These are phyloP conservation scores for Leccinum ochraceum DNA, from an alignment of 768 basidiomycete genomes.

Conservation along the genomic window DNA sequence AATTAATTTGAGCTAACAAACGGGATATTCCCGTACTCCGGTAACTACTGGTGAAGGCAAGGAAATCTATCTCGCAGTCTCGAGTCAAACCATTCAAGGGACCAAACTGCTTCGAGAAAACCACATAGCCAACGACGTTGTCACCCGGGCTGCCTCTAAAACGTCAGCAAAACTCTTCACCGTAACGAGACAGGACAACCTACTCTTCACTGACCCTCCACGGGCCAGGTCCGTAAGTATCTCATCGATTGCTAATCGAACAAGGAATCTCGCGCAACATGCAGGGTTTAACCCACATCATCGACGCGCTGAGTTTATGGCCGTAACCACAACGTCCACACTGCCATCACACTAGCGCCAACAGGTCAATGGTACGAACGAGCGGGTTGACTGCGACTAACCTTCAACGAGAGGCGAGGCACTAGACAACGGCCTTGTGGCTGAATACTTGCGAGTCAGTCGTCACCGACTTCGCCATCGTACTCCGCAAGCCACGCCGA, in stretches of 20 bases:
- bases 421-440: slow-evolving; percentile 23
- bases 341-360: slow-evolving; percentile 6
- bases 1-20: slow-evolving; percentile 36
- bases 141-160: slow-evolving; percentile 13
- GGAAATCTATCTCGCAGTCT: slow-evolving; percentile 5
- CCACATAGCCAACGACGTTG: slow-evolving; percentile 12
- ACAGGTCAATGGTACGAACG: background rate
- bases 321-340: slow-evolving; percentile 17
- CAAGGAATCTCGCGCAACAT: slow-evolving; percentile 6
- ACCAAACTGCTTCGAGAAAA: background rate
- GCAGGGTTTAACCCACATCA: too few relatives aligned
- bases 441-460: slow-evolving; percentile 11
- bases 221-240: slow-evolving; percentile 20
- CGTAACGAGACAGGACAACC: background rate
- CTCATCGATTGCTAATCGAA: slow-evolving; percentile 12
- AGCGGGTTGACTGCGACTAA: background rate
- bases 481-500: slow-evolving; percentile 24
- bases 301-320: background rate
- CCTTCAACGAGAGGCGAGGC: slow-evolving; percentile 3
- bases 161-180: background rate
- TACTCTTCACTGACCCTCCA: slow-evolving; percentile 26
- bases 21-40: slow-evolving; percentile 28
- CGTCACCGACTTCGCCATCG: background rate
- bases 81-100: background rate
- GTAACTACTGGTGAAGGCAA: slow-evolving; percentile 18